Percentiles rank a stretch among this genome's conserved stretches.
phyloP scores from a whole-genome alignment of 805 yeast genomes.

The Ascoidea tarda region DNA sequence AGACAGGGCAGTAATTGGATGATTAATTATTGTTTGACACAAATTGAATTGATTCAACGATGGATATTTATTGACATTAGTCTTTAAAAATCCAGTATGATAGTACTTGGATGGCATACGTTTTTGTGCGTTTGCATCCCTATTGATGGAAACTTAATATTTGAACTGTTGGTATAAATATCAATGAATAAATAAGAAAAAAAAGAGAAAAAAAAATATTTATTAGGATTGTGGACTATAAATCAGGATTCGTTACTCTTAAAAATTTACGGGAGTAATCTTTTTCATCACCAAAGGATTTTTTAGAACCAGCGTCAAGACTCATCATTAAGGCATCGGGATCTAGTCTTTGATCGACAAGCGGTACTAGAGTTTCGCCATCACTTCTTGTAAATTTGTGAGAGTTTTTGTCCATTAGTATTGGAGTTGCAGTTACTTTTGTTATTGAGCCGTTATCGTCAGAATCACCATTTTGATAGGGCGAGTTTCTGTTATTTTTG shows the following conservation, averaged over 20 bases:
- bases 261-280: slow-evolving; percentile 36
- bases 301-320: slow-evolving; percentile 12
- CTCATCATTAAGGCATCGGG: slow-evolving; percentile 38
- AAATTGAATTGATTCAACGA: too few species aligned
- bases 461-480: slow-evolving; percentile 5
- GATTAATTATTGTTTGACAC: too few species aligned
- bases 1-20: too few species aligned
- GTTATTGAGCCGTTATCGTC: slow-evolving; percentile 1
- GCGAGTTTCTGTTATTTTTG: slow-evolving; percentile 6
- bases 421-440: slow-evolving; percentile 8
- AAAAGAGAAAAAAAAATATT: too few species aligned
- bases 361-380: slow-evolving; percentile 12
- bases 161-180: too few species aligned
- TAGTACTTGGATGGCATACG: too few species aligned
- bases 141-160: too few species aligned
- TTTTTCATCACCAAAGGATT: slow-evolving; percentile 30
- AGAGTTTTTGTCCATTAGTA: slow-evolving; percentile 8
- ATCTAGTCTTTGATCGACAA: slow-evolving; percentile 48
- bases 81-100: too few species aligned
- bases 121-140: too few species aligned
- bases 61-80: too few species aligned
- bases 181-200: too few species aligned
- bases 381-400: slow-evolving; percentile 5
- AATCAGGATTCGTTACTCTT: slow-evolving; percentile 29
- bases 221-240: too few species aligned